phyloP scores from a whole-genome alignment of 306 rosid genomes.

The Betula pendula region DNA sequence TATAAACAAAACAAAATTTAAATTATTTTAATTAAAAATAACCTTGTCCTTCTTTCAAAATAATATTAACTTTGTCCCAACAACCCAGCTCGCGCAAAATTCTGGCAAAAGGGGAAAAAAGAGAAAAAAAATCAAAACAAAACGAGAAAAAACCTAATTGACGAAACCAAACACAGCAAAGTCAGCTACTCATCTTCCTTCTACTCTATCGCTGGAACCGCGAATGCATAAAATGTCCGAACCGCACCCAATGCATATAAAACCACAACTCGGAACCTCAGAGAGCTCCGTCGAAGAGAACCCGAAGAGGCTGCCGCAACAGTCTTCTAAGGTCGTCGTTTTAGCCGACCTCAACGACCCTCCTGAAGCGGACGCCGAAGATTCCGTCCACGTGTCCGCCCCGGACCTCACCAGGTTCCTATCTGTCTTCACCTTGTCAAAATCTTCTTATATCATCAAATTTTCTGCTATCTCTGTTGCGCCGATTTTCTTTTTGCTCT shows the following conservation, averaged over 20 bases:
- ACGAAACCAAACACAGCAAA: background rate
- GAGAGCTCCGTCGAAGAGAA: constrained; percentile 30
- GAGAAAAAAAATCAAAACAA: too few species aligned
- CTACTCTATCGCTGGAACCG: background rate
- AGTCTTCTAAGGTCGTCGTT: constrained; percentile 50
- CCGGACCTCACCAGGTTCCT: constrained; percentile 46
- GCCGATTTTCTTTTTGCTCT: background rate
- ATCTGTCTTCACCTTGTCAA: background rate
- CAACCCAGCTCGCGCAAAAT: too few species aligned
- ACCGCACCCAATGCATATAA: constrained; percentile 1
- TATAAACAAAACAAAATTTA: too few species aligned
- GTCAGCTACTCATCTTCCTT: background rate
- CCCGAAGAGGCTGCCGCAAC: constrained; percentile 22
- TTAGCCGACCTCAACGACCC: constrained; percentile 92
- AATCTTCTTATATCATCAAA: background rate
- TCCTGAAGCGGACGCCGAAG: constrained; percentile 58
- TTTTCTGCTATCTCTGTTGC: background rate
- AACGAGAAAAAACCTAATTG: background rate
- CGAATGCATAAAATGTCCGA: constrained; percentile 41
- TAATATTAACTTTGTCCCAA: too few species aligned
- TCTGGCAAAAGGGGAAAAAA: too few species aligned
- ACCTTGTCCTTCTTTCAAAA: too few species aligned
- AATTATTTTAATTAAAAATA: too few species aligned
- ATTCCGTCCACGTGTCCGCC: constrained; percentile 44
- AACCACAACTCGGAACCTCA: constrained; percentile 21